phyloP scores from a whole-genome alignment of 768 basidiomycete species.

The Symmetrospora coprosmae region DNA sequence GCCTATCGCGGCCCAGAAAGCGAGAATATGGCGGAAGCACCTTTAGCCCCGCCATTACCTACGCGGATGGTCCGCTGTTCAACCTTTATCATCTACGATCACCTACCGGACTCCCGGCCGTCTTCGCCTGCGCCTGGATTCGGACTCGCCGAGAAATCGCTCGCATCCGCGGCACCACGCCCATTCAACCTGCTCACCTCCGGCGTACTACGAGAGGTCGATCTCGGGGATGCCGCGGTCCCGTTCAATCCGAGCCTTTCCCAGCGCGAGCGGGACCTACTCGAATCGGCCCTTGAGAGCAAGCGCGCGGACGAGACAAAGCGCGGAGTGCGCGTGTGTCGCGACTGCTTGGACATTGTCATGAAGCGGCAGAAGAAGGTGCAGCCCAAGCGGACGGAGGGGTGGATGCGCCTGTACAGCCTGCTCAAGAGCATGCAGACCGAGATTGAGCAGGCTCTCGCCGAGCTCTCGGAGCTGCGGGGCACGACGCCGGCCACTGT shows the following conservation, averaged over 20 bases:
- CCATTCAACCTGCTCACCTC: not conserved
- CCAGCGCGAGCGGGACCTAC: constrained; percentile 45
- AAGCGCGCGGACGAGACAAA: constrained; percentile 53
- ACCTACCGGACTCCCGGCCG: too few species aligned
- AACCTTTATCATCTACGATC: constrained; percentile 70
- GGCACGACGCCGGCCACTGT: not conserved
- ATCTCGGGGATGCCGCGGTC: constrained; percentile 1
- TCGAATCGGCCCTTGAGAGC: not conserved
- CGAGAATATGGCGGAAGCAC: constrained; percentile 42
- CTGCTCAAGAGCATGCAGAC: constrained; percentile 57
- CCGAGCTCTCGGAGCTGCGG: constrained; percentile 63
- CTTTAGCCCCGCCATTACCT: not conserved
- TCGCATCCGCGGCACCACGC: too few species aligned
- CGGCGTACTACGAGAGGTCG: constrained; percentile 3
- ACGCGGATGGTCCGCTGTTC: constrained; percentile 55
- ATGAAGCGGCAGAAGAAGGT: constrained; percentile 43
- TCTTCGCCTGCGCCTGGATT: too few species aligned
- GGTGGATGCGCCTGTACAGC: constrained; percentile 33
- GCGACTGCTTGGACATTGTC: constrained; percentile 63
- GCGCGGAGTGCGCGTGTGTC: constrained; percentile 71
- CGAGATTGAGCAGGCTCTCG: constrained; percentile 77
- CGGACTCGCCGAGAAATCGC: too few species aligned
- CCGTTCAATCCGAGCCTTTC: constrained; percentile 31
- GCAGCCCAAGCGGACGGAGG: not conserved
- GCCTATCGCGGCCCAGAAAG: constrained; percentile 7